A percentile compares a stretch with the other conserved stretches of the same genome.
These are phyloP conservation scores for Datisca glomerata DNA, from an alignment of 306 rosid species.

Conservation along the genomic window DNA sequence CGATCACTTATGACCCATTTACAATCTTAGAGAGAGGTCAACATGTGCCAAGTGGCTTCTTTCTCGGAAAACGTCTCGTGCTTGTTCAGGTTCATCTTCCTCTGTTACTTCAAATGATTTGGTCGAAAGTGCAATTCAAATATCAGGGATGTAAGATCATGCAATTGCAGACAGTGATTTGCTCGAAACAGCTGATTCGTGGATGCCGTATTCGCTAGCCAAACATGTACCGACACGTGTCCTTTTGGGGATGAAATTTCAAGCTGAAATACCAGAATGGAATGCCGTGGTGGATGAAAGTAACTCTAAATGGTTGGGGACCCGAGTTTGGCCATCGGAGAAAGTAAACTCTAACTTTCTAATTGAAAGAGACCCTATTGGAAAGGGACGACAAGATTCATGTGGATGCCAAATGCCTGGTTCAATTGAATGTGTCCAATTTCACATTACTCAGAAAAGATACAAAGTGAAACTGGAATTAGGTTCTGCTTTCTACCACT, in stretches of 20 bases:
- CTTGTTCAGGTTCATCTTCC: no score
- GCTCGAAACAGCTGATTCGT: slow-evolving; percentile 15
- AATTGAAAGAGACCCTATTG: slow-evolving; percentile 82
- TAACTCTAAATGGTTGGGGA: slow-evolving; percentile 69
- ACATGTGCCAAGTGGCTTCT: slow-evolving; percentile 23
- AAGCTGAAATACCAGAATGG: slow-evolving; percentile 68
- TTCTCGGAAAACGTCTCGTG: slow-evolving; percentile 11
- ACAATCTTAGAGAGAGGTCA: slow-evolving; percentile 65
- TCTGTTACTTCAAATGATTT: no score
- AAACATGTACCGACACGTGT: slow-evolving; percentile 12
- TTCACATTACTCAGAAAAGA: slow-evolving; percentile 68
- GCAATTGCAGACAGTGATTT: slow-evolving; percentile 8
- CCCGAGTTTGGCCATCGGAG: slow-evolving; percentile 50
- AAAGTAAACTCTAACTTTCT: slow-evolving; percentile 23
- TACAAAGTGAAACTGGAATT: slow-evolving; percentile 49
- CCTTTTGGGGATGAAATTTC: slow-evolving; percentile 33
- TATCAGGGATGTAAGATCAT: slow-evolving; percentile 11
- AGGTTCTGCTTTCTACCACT: slow-evolving; percentile 40
- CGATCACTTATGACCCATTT: slow-evolving; percentile 24
- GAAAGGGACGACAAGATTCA: slow-evolving; percentile 71
- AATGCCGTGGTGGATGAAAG: slow-evolving; percentile 35
- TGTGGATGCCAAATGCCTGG: slow-evolving; percentile 54
- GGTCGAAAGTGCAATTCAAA: slow-evolving; percentile 14
- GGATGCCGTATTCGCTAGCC: slow-evolving; percentile 10
- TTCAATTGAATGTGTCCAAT: slow-evolving; percentile 55